Evolutionary conservation across 345 rosid genomes (phyloP).

Genomic region (Camelina sativa): DNA sequence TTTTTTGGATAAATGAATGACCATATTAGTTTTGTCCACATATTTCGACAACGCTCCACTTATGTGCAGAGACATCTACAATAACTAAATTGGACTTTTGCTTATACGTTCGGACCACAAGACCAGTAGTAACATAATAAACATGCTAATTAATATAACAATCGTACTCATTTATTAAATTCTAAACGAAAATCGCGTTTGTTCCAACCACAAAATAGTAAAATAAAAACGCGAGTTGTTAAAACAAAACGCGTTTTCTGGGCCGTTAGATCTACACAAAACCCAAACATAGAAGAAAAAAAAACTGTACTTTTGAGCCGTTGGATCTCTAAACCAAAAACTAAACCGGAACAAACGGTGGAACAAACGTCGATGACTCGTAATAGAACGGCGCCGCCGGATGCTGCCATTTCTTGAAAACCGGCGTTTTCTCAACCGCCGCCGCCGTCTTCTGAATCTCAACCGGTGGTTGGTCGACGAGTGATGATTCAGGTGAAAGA

Average conservation of each 20-base stretch:
- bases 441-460: conserved; percentile 39
- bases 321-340: conserved; percentile 42
- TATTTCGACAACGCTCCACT: background rate
- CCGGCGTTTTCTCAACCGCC: conserved; percentile 49
- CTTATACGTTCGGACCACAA: background rate
- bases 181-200: conserved; percentile 36
- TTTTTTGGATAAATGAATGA: background rate
- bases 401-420: conserved; percentile 87
- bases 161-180: background rate
- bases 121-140: background rate
- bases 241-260: conserved; percentile 30
- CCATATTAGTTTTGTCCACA: conserved; percentile 10
- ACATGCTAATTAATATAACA: conserved; percentile 1
- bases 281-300: background rate
- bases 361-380: conserved; percentile 54
- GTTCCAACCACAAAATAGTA: conserved; percentile 37
- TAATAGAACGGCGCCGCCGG: conserved; percentile 84
- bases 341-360: conserved; percentile 70
- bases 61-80: background rate
- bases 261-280: conserved; percentile 28
- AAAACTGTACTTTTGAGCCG: conserved; percentile 36
- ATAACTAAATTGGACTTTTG: conserved; percentile 6
- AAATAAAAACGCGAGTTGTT: conserved; percentile 7
- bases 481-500: conserved; percentile 62
- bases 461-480: conserved; percentile 37